A percentile compares a stretch with the other conserved stretches of the same genome.
These are phyloP conservation scores for Laetiporus sulphureus DNA, from an alignment of 1,284 basidiomycete species.

Conservation along the genomic window DNA sequence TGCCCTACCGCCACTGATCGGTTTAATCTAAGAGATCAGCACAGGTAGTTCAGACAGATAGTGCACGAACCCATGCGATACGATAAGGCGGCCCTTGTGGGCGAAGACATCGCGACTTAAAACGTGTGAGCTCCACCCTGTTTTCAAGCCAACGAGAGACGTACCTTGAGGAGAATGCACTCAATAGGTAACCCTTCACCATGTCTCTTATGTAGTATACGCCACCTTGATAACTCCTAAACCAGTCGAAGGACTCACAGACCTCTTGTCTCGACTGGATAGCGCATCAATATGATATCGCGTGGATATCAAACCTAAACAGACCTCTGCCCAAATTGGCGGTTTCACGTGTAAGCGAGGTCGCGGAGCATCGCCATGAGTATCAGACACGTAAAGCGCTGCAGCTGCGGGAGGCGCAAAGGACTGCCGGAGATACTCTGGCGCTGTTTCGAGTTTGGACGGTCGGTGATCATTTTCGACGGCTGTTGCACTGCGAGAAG, in stretches of 20 bases:
- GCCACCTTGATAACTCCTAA: slow-evolving; percentile 70
- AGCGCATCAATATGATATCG: neutral
- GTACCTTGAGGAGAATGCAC: slow-evolving; percentile 60
- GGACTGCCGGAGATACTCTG: neutral
- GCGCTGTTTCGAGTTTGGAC: too few species aligned
- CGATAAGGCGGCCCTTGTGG: slow-evolving; percentile 58
- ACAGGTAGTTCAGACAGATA: too few species aligned
- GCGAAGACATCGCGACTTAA: slow-evolving; percentile 60
- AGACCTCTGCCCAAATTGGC: slow-evolving; percentile 33
- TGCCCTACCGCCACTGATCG: slow-evolving; percentile 58
- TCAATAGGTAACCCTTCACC: slow-evolving; percentile 67
- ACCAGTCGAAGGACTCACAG: slow-evolving; percentile 70
- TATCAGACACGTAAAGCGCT: neutral
- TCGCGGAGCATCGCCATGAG: neutral
- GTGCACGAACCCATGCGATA: slow-evolving; percentile 66
- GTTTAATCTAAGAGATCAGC: slow-evolving; percentile 1
- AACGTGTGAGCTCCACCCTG: neutral
- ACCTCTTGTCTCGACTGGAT: slow-evolving; percentile 71
- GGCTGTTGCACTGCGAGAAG: too few species aligned
- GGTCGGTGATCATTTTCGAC: too few species aligned
- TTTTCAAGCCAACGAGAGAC: slow-evolving; percentile 11
- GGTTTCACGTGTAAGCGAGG: slow-evolving; percentile 7
- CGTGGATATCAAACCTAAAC: neutral
- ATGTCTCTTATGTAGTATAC: slow-evolving; percentile 60
- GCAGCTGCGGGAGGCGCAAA: neutral